Evolutionary conservation across 2,329 filamentous ascomycete species (phyloP).

Genomic region (Claviceps fusiformis): DNA sequence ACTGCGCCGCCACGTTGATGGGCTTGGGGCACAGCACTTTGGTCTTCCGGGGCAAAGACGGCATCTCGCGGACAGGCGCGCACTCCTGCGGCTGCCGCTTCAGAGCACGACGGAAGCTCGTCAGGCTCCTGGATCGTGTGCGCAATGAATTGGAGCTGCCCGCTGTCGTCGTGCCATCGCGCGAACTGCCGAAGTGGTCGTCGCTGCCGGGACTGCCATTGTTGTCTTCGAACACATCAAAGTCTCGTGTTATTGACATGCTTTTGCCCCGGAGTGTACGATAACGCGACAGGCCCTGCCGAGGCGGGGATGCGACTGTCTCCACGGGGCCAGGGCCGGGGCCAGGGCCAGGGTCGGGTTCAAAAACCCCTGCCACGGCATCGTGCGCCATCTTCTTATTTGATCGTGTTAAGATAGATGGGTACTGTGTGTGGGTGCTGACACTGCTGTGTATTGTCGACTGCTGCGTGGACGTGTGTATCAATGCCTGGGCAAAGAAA

Average conservation of each 20-base stretch:
- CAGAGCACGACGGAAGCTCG: slow-evolving; percentile 2
- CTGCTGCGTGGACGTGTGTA: not conserved
- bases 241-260: slow-evolving; percentile 16
- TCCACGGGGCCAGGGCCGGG: slow-evolving; percentile 1
- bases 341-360: not conserved
- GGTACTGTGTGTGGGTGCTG: no score
- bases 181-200: not conserved
- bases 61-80: not conserved
- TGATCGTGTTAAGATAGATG: not conserved
- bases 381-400: slow-evolving; percentile 3
- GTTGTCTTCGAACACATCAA: slow-evolving; percentile 18
- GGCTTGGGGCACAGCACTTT: slow-evolving; percentile 4
- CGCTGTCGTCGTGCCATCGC: not conserved
- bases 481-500: not conserved
- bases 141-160: slow-evolving; percentile 2
- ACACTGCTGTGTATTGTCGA: not conserved
- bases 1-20: slow-evolving; percentile 5
- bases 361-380: slow-evolving; percentile 1
- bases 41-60: not conserved
- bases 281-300: slow-evolving; percentile 17
- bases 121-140: slow-evolving; percentile 10
- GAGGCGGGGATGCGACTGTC: slow-evolving; percentile 10
- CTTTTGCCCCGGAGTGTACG: slow-evolving; percentile 22
- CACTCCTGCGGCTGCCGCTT: not conserved
- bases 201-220: slow-evolving; percentile 1